These are phyloP conservation scores for Cyberlindnera mrakii DNA, from an alignment of 805 yeast genomes.

Conservation along the genomic window DNA sequence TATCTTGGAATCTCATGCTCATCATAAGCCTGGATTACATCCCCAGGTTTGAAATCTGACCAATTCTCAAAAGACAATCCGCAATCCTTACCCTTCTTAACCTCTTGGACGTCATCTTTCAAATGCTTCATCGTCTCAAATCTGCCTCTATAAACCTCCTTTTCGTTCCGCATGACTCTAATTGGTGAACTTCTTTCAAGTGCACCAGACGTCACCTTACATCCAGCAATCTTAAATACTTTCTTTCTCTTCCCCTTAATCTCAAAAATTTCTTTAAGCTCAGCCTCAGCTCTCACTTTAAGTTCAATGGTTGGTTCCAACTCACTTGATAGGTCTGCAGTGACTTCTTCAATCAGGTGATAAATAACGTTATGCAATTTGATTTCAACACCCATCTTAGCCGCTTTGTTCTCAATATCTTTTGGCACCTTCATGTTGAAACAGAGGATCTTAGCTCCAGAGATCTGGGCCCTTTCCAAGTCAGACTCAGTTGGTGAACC, in stretches of 20 bases:
- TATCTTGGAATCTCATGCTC: slow-evolving; percentile 53
- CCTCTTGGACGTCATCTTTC: slow-evolving; percentile 73
- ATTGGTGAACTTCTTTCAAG: slow-evolving; percentile 54
- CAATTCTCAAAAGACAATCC: slow-evolving; percentile 71
- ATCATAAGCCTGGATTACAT: slow-evolving; percentile 67
- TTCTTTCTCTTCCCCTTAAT: slow-evolving; percentile 54
- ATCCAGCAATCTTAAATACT: slow-evolving; percentile 74
- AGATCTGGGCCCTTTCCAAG: slow-evolving; percentile 58
- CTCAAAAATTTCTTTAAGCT: slow-evolving; percentile 64
- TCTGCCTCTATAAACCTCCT: slow-evolving; percentile 49
- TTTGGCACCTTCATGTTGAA: slow-evolving; percentile 72
- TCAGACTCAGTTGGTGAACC: slow-evolving; percentile 71
- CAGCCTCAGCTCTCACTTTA: slow-evolving; percentile 60
- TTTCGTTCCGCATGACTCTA: slow-evolving; percentile 48
- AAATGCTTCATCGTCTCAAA: slow-evolving; percentile 72
- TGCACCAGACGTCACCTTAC: slow-evolving; percentile 67
- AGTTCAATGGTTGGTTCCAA: slow-evolving; percentile 63
- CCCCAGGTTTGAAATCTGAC: slow-evolving; percentile 70
- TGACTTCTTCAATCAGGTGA: slow-evolving; percentile 79
- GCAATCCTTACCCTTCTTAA: slow-evolving; percentile 84
- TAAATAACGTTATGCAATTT: slow-evolving; percentile 76
- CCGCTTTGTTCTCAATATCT: slow-evolving; percentile 51
- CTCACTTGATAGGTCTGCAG: slow-evolving; percentile 50
- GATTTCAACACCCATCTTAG: slow-evolving; percentile 48
- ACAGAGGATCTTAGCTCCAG: slow-evolving; percentile 69